Evolutionary conservation across 148 eudicot genomes (phyloP).

Genomic region (Amaranthus hypochondriacus): DNA sequence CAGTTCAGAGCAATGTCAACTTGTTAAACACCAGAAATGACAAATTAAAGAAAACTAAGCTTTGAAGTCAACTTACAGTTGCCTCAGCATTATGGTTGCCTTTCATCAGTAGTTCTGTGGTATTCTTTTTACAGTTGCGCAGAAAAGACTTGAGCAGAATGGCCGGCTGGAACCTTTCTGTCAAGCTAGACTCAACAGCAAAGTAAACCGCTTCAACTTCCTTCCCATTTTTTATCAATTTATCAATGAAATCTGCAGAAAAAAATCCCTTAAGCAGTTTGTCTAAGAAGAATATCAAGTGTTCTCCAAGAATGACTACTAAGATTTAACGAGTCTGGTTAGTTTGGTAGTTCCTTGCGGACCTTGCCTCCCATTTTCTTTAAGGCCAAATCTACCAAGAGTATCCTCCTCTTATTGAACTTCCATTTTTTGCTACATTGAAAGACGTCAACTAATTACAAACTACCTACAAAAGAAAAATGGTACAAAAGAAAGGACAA

Average conservation of each 20-base stretch:
- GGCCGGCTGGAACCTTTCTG: conserved; percentile 43
- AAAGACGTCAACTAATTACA: too few relatives aligned
- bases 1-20: background rate
- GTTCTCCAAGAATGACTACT: background rate
- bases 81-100: conserved; percentile 30
- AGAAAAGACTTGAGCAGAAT: conserved; percentile 37
- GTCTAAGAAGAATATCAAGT: background rate
- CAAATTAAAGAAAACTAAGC: background rate
- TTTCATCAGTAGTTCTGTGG: conserved; percentile 20
- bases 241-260: conserved; percentile 39
- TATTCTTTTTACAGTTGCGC: conserved; percentile 24
- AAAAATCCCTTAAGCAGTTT: background rate
- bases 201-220: conserved; percentile 57
- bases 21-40: background rate
- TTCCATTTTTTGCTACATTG: too few relatives aligned
- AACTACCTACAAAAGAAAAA: too few relatives aligned
- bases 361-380: too few relatives aligned
- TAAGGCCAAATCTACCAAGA: background rate
- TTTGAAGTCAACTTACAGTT: conserved; percentile 20
- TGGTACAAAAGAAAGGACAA: too few relatives aligned
- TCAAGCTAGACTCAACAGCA: conserved; percentile 44
- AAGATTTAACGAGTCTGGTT: too few relatives aligned
- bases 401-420: background rate
- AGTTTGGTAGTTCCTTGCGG: too few relatives aligned
- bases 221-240: conserved; percentile 42